Base-by-base conservation (phyloP, 768 basidiomycete genomes). In the Suillus luteus region DNA sequence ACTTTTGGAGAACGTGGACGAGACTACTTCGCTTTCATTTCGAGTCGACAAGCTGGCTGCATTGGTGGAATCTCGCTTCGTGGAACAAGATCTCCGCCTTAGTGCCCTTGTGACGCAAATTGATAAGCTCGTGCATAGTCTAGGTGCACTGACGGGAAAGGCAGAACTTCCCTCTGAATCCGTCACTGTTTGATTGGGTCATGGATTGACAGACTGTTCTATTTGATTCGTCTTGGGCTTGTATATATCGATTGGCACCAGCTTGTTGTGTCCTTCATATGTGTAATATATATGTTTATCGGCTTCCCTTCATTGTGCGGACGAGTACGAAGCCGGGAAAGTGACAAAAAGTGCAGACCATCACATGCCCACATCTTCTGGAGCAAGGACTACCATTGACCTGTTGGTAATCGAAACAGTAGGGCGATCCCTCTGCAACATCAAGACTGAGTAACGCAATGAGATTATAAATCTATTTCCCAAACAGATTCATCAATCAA, bases 11-110 rank as follows among this genome's bases (percentile, higher is more conserved):
- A 40, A 27, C 0, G 2, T 10, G 24, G 24, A 57, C 15, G 10
- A 57, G 37, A 27, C 2, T 10, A 40, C 22, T 24, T 57, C 37
- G 9, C 38, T 57, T 17, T 40, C 55, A 22, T 40, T 3, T 2
- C 55, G 55, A 38, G 55, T 38, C 22, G 37, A 57, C 6, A 57
- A 38, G 5, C 24, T 57, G 15, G 15, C 38, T 27, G 55, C 55
- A 2, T 27, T 40, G 38, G 22, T 57, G 37, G 55, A 57, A 55
- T 55, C 37, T 55, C 54, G 54, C 35, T 37, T 55, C 35, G 6
- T 14, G 4, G 55, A 55, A 17, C 55, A 24, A 14, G 37, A 57
- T 57, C 37, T 14, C 22, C 37, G 37, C 3, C 55, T 57, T 17
- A 24, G 22, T 24, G 22, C 14, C 17, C 22, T 24, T 33, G 2